Evolutionary conservation across 345 rosid genomes (phyloP).

Genomic region (Rhodamnia argentea): DNA sequence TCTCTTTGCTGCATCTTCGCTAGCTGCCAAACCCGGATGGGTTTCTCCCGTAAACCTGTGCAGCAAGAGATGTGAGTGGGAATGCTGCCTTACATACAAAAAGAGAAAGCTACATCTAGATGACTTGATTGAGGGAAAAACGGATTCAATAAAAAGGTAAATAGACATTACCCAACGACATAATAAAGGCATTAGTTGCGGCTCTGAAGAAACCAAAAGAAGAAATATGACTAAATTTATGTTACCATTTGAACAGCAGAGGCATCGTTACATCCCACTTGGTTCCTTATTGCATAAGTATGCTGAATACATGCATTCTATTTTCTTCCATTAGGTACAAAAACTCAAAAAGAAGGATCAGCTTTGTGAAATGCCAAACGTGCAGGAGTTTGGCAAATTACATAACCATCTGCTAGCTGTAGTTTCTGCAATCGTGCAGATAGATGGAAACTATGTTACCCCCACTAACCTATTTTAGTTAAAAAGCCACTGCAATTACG

Average conservation of each 20-base stretch:
- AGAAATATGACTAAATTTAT: not conserved
- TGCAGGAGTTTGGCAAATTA: not conserved
- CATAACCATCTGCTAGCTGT: not conserved
- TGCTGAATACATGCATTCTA: not conserved
- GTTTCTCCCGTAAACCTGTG: slow-evolving; percentile 45
- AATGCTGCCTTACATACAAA: not conserved
- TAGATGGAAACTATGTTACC: not conserved
- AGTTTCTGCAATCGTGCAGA: not conserved
- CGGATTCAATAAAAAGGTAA: not conserved
- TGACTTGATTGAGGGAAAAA: not conserved
- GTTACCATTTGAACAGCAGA: not conserved
- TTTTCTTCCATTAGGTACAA: not conserved
- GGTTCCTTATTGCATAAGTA: not conserved
- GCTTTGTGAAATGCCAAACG: not conserved
- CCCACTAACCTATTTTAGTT: not conserved
- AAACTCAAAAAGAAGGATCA: not conserved
- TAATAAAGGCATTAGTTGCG: not conserved
- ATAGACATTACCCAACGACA: not conserved
- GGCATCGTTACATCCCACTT: not conserved
- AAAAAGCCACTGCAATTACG: not conserved
- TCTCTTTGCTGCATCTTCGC: slow-evolving; percentile 69
- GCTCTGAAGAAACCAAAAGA: not conserved
- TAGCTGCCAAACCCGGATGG: slow-evolving; percentile 45
- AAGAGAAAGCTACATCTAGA: not conserved
- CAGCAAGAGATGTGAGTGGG: not conserved